phyloP scores from a whole-genome alignment of 2,329 filamentous ascomycete genomes.

The Phoma sp. region DNA sequence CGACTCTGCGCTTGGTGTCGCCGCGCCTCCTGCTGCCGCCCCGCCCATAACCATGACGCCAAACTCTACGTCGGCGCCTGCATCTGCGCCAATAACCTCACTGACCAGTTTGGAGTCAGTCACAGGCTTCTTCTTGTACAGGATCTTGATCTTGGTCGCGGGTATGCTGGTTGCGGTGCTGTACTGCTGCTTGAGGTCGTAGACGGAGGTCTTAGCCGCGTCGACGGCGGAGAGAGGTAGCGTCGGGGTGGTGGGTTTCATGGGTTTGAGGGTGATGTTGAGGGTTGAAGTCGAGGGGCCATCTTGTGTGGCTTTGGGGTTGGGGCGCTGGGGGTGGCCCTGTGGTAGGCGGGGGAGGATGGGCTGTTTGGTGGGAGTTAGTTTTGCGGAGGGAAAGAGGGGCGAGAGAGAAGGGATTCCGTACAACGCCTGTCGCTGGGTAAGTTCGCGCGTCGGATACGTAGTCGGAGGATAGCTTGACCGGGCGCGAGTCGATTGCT shows the following conservation, averaged over 20 bases:
- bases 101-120: conserved; percentile 77
- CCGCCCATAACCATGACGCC: conserved; percentile 85
- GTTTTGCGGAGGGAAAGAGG: conserved; percentile 37
- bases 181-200: conserved; percentile 77
- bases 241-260: conserved; percentile 68
- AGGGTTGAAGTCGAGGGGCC: conserved; percentile 25
- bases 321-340: conserved; percentile 57
- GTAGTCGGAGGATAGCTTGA: conserved; percentile 87
- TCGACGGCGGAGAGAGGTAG: conserved; percentile 68
- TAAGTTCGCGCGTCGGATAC: conserved; percentile 84
- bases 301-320: conserved; percentile 56
- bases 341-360: conserved; percentile 72
- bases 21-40: conserved; percentile 43
- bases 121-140: conserved; percentile 87
- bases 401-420: conserved; percentile 44
- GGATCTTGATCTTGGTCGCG: conserved; percentile 78
- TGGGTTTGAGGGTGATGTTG: conserved; percentile 69
- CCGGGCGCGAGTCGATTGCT: conserved; percentile 76
- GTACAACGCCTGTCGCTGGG: conserved; percentile 76
- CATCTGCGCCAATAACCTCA: conserved; percentile 69
- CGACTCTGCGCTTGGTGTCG: conserved; percentile 46
- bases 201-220: conserved; percentile 72
- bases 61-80: conserved; percentile 69
- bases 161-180: conserved; percentile 65
- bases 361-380: conserved; percentile 58